These are phyloP conservation scores for Miamiensis avidus DNA, from an alignment of 169 alveolate genomes.

Conservation along the genomic window DNA sequence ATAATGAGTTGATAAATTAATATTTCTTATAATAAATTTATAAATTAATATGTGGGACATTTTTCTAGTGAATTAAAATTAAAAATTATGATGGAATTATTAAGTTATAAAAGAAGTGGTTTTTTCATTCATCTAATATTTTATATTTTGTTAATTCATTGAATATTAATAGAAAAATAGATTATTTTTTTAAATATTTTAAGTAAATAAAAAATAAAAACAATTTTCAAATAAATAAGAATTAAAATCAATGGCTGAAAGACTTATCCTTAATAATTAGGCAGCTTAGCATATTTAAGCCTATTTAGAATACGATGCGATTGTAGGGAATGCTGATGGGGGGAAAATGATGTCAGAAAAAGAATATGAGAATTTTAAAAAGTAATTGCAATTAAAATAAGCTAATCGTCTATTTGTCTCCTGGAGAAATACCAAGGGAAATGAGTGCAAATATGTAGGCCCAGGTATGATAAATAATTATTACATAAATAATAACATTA, in stretches of 20 bases:
- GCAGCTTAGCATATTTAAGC: slow-evolving; percentile 82
- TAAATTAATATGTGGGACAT: neutral
- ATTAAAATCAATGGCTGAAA: slow-evolving; percentile 66
- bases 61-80: neutral
- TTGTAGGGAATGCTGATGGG: slow-evolving; percentile 88
- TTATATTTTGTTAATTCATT: no score
- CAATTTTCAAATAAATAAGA: no score
- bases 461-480: no score
- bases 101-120: no score
- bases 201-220: no score
- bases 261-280: slow-evolving; percentile 53
- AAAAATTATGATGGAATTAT: no score
- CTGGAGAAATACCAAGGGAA: slow-evolving; percentile 77
- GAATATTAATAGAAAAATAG: no score
- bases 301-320: slow-evolving; percentile 80
- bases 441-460: slow-evolving; percentile 86
- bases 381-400: slow-evolving; percentile 68
- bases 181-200: no score
- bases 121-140: no score
- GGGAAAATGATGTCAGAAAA: slow-evolving; percentile 83
- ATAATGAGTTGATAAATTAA: neutral
- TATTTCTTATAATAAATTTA: no score
- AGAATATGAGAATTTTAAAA: slow-evolving; percentile 84
- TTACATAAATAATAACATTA: no score
- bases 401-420: slow-evolving; percentile 75